phyloP scores from a whole-genome alignment of 805 yeast genomes.

The Candida railenensis region DNA sequence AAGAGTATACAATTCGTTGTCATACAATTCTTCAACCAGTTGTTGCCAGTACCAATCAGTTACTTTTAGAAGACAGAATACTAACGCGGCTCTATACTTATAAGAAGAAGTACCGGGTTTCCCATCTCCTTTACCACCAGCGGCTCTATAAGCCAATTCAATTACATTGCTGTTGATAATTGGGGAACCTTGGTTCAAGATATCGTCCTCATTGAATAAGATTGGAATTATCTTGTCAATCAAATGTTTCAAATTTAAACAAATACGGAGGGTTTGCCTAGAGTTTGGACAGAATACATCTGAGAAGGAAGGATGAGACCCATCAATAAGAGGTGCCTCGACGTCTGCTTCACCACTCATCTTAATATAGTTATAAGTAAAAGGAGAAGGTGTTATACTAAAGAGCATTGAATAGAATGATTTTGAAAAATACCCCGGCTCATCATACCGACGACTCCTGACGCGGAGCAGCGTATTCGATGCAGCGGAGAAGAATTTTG shows the following conservation, averaged over 20 bases:
- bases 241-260: slow-evolving; percentile 68
- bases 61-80: slow-evolving; percentile 74
- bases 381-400: too few species aligned
- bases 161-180: slow-evolving; percentile 59
- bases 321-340: background rate
- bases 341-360: background rate
- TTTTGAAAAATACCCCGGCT: too few species aligned
- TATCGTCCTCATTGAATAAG: slow-evolving; percentile 48
- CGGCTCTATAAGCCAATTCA: slow-evolving; percentile 65
- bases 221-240: slow-evolving; percentile 74
- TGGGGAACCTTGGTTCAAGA: slow-evolving; percentile 57
- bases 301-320: slow-evolving; percentile 8
- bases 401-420: too few species aligned
- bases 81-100: slow-evolving; percentile 64
- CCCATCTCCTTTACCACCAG: slow-evolving; percentile 75
- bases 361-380: background rate
- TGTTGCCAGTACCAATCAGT: slow-evolving; percentile 73
- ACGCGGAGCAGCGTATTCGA: too few species aligned
- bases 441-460: too few species aligned
- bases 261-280: slow-evolving; percentile 66
- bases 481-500: background rate
- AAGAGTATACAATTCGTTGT: slow-evolving; percentile 58
- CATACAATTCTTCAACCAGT: slow-evolving; percentile 59
- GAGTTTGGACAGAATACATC: slow-evolving; percentile 50
- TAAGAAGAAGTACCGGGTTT: slow-evolving; percentile 50